Evolutionary conservation across 2,329 filamentous ascomycete genomes (phyloP), one percentile per base, ranked within the genome.

Genomic region (Clarireedia hainanense): DNA sequence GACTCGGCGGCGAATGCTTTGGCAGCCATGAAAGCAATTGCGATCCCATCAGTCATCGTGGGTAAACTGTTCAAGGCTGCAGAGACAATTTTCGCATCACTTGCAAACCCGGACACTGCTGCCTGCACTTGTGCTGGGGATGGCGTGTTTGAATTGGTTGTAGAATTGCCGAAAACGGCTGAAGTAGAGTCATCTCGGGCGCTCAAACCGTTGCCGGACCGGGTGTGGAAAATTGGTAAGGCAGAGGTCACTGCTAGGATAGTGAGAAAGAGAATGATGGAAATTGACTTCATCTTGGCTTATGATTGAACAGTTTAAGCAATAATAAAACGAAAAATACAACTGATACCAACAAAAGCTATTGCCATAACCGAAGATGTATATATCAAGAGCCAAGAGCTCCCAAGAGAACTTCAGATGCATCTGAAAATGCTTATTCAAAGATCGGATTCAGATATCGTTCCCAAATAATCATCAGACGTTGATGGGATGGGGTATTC

Each of bases 41-140:
- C 56, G 1, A 39, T 43, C 7, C 37, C 27, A 26, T 63, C 45
- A 4, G 60, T 61, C 30, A 55, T 52, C 5, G 42, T 56, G 14
- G 54, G 52, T 9, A 66, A 53, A 14, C 49, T 34, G 42, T 66
- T 65, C 12, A 65, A 15, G n/a, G 58, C 57, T 10, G 57, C 52
- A 12, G 63, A 64, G 20, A 66, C 64, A 17, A 62, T 65, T 39
- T 59, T 64, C 42, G 61, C 64, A 58, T 66, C 62, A 10, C 57
- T 60, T 17, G 62, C 64, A 46, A 66, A 66, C 40, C 58, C 58
- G 5, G 49, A 39, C 9, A 58, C 58, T 12, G 64, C 64, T 9
- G 39, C 43, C 48, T 58, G 50, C 15, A 66, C 64, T 34, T 46
- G 50, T 39, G 46, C 45, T 17, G 51, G 24, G 20, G 56, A 43